Evolutionary conservation across 345 rosid species (phyloP).

Genomic region (Raphanus raphanistrum): DNA sequence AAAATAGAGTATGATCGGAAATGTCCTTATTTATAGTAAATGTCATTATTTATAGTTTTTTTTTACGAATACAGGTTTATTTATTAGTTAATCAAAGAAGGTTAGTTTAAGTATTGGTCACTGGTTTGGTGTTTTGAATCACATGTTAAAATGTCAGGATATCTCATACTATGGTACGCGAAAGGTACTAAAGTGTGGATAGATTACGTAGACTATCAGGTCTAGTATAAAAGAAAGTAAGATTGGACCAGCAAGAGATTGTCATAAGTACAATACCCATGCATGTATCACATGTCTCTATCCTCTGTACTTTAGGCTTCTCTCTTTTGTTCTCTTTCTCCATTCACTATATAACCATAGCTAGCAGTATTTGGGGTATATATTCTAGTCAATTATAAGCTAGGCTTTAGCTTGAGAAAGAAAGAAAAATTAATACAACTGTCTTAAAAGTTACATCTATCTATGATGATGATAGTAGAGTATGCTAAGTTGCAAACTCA

Average conservation of each 20-base stretch:
- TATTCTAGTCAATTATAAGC: not conserved
- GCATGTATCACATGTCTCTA: conserved; percentile 19
- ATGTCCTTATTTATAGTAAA: no score
- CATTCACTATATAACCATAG: not conserved
- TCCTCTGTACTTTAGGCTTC: conserved; percentile 18
- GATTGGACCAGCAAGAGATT: conserved; percentile 31
- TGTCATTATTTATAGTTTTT: not conserved
- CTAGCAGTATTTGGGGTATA: not conserved
- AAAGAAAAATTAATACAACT: not conserved
- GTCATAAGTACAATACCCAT: not conserved
- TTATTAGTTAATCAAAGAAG: not conserved
- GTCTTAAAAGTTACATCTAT: conserved; percentile 22
- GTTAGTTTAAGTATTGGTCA: conserved; percentile 21
- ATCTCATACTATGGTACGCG: conserved; percentile 7
- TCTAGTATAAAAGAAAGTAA: not conserved
- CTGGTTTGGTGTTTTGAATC: conserved; percentile 13
- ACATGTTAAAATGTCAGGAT: conserved; percentile 25
- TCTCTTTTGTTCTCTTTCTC: conserved; percentile 23
- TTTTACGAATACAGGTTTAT: not conserved
- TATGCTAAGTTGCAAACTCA: conserved; percentile 18
- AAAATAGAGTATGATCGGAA: no score
- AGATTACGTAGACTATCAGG: not conserved
- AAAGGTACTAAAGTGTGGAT: conserved; percentile 21
- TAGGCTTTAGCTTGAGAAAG: not conserved
- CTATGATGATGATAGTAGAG: not conserved